Base-by-base conservation (phyloP, 2,329 filamentous ascomycete species). In the Aspergillus novofumigatus region DNA sequence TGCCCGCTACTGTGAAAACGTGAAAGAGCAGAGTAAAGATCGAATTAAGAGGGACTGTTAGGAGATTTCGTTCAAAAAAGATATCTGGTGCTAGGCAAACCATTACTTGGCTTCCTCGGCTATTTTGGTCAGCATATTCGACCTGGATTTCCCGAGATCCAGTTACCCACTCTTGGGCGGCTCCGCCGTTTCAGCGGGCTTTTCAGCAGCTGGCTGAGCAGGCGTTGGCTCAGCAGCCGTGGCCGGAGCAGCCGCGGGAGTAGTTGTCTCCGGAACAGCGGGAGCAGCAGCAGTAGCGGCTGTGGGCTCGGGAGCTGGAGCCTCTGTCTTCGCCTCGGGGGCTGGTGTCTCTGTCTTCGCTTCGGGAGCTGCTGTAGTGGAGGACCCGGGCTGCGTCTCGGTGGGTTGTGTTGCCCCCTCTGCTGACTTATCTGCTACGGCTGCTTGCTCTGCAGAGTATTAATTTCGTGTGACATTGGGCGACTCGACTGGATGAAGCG, bases 181-280 rank as follows among this genome's bases (percentile, higher is more conserved):
- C 35, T 51, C 56, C 26, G 20, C 59, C 32, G 59, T 49, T 41
- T 61, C 59, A 20, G 58, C 54, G 23, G 58, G 62, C 57, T 58
- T 63, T 14, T 51, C 57, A 2, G 53, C 35, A 41, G 47, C 53
- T 11, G 55, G 42, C 11, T 54, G 49, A 28, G 53, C 53, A 21
- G 56, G 45, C 8, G 49, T 38, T n/a, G 57, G 11, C 41, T 56
- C 53, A n/a, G 50, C 23, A 25, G 55, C 50, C 5, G 58, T 32
- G 17, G 42, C 9, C 2, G 42, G 42, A 23, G 42, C 51, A 29
- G 52, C 26, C 3, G 59, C 54, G 25, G 50, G 32, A 48, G 62
- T 57, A 14, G 59, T 52, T 17, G 57, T 52, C 3, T 55, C 54
- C 9, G 60, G 49, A 41, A 56, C 23, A 35, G 51, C 26, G 48